Evolutionary conservation across 1,284 basidiomycete species (phyloP).

Genomic region (Trichosporon sp.): DNA sequence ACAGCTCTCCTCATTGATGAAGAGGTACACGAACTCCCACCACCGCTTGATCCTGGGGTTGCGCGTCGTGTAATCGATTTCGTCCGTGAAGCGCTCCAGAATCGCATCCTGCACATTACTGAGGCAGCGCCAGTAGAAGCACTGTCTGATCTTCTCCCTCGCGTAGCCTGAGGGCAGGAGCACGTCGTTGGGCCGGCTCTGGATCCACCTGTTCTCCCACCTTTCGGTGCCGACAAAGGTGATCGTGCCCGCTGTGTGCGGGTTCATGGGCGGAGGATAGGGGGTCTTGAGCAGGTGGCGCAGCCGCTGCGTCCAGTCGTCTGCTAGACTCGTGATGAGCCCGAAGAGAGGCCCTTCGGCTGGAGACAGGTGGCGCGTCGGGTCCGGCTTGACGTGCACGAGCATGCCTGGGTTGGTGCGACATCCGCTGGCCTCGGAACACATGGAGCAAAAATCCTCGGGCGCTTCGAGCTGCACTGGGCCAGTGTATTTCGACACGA

Average conservation of each 20-base stretch:
- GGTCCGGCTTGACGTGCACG: conserved; percentile 11
- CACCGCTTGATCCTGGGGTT: neutral
- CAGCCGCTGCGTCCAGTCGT: conserved; percentile 10
- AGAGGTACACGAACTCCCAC: conserved; percentile 17
- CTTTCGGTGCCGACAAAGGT: conserved; percentile 4
- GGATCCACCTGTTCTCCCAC: conserved; percentile 10
- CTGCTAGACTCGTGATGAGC: neutral
- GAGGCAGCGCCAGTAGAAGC: conserved; percentile 19
- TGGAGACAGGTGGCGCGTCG: neutral
- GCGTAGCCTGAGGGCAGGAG: neutral
- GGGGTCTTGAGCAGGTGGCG: conserved; percentile 12
- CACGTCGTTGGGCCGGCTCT: conserved; percentile 9
- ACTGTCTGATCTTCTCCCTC: conserved; percentile 12
- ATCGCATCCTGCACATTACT: conserved; percentile 15
- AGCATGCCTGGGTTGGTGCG: conserved; percentile 12
- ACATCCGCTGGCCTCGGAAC: conserved; percentile 11
- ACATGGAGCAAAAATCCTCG: conserved; percentile 3
- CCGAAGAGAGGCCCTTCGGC: conserved; percentile 11
- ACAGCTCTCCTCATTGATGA: conserved; percentile 16
- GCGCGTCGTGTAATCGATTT: conserved; percentile 15
- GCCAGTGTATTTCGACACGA: neutral
- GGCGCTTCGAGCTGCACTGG: conserved; percentile 2
- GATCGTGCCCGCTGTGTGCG: neutral
- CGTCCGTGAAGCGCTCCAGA: conserved; percentile 3
- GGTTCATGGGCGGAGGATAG: neutral